A percentile compares a stretch with the other conserved stretches of the same genome.
These are phyloP conservation scores for Saccharomyces hybrid DNA, from an alignment of 1,139 yeast genomes.

Conservation along the genomic window DNA sequence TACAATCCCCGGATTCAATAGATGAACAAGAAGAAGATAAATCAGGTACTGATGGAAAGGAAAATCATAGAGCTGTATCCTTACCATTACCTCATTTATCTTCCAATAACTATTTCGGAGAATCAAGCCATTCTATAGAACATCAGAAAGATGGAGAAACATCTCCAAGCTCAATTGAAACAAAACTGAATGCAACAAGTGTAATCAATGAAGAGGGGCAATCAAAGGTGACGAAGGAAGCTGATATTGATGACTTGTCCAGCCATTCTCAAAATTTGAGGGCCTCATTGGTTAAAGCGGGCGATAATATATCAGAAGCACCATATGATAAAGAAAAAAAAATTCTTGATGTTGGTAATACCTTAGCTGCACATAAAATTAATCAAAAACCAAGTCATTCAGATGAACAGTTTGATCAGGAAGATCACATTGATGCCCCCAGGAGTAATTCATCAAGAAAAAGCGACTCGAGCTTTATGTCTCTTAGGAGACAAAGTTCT, in stretches of 20 bases:
- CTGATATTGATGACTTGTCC: not conserved
- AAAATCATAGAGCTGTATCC: not conserved
- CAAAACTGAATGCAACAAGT: not conserved
- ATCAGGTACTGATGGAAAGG: not conserved
- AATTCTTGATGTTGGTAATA: not conserved
- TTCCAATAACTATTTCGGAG: not conserved
- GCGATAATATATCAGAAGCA: not conserved
- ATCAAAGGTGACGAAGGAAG: not conserved
- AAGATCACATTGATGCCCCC: not conserved
- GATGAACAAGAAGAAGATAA: conserved; percentile 6
- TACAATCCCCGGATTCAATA: not conserved
- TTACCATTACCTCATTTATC: not conserved
- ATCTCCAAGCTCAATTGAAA: not conserved
- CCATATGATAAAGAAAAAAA: not conserved
- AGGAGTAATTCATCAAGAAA: not conserved
- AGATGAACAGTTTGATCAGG: not conserved
- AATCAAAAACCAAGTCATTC: not conserved
- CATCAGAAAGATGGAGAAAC: not conserved
- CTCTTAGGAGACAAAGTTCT: not conserved
- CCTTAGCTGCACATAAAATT: not conserved
- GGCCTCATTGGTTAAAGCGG: not conserved
- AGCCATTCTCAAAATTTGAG: not conserved
- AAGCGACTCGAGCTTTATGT: not conserved
- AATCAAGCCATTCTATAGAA: not conserved
- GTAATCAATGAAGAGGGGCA: not conserved